Evolutionary conservation across 495 filamentous ascomycete species (phyloP), one percentile per base, ranked within the genome.

Genomic region (Penicillium lividum): DNA sequence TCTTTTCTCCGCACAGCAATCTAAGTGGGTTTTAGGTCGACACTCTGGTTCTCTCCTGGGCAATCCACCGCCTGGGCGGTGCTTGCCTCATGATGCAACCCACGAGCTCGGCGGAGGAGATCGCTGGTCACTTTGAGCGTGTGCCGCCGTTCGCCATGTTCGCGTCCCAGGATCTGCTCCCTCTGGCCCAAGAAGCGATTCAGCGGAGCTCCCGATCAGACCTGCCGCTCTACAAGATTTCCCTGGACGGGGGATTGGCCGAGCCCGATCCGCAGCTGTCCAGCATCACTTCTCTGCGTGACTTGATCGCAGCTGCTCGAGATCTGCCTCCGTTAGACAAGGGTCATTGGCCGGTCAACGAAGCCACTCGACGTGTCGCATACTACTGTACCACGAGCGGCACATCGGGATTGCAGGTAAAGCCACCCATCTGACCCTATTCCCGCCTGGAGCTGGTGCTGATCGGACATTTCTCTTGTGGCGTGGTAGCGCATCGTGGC

Each of bases 351-450:
- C 62, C 74, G 7, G 80, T 84, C 53, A 91, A 91, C 2, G 87
- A 95, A 58, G 91, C 88, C 7, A 84, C 84, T 22, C 84, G 85
- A 34, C 87, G 90, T 51, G 84, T 84, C 13, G 92, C 92, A 0
- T 96, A 90, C 69, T 77, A 96, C 25, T 96, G 92, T 78, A 95
- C 92, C 70, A 94, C 90, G 0, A 92, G 88, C 70, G 92, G 92
- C 18, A 96, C 92, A 10, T 94, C 91, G 40, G 92, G 92, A 7
- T 70, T 96, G 48, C 92, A 92, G 43, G 88, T 90, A 77, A 67
- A 81, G n/a, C n/a, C n/a, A n/a, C n/a, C n/a, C n/a, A n/a, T n/a
- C n/a, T n/a, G n/a, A n/a, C n/a, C n/a, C n/a, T n/a, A n/a, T 18
- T 16, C 22, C 5, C 1, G 4, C n/a, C 7, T 9, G 15, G 15